Evolutionary conservation across 2,329 filamentous ascomycete genomes (phyloP).

Genomic region (Verticillium klebahnii): DNA sequence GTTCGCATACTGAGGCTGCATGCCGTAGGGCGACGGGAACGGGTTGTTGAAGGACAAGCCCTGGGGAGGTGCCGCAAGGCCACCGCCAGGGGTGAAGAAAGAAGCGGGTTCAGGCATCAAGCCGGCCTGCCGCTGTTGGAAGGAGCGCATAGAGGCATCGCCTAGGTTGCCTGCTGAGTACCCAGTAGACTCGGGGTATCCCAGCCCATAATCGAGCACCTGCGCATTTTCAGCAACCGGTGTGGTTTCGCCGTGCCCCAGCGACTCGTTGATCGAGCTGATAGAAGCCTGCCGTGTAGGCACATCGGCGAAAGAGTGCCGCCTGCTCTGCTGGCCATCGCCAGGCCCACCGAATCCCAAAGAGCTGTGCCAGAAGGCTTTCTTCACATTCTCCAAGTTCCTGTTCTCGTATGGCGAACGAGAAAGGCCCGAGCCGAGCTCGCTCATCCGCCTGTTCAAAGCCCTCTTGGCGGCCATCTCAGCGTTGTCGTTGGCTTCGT

Average conservation of each 20-base stretch:
- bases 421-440: slow-evolving; percentile 43
- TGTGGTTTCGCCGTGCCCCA: slow-evolving; percentile 39
- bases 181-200: slow-evolving; percentile 32
- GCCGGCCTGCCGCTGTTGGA: slow-evolving; percentile 5
- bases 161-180: slow-evolving; percentile 31
- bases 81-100: slow-evolving; percentile 30
- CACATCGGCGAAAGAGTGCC: slow-evolving; percentile 74
- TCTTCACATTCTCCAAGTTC: slow-evolving; percentile 62
- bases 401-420: slow-evolving; percentile 53
- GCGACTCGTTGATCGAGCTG: slow-evolving; percentile 52
- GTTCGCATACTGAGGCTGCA: slow-evolving; percentile 39
- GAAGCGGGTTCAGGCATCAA: not conserved
- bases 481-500: slow-evolving; percentile 54
- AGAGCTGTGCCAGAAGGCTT: slow-evolving; percentile 67
- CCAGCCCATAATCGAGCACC: slow-evolving; percentile 29
- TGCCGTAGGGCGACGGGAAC: slow-evolving; percentile 42
- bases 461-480: slow-evolving; percentile 41
- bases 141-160: slow-evolving; percentile 24
- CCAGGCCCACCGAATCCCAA: slow-evolving; percentile 56
- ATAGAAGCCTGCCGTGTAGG: slow-evolving; percentile 61
- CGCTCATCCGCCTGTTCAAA: slow-evolving; percentile 51
- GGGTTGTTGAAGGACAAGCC: slow-evolving; percentile 32
- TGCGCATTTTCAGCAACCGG: slow-evolving; percentile 16
- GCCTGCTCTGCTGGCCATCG: slow-evolving; percentile 67
- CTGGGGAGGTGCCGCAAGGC: slow-evolving; percentile 26